These are phyloP conservation scores for Nemophila menziesii DNA, from an alignment of 257 asterid species.

Conservation along the genomic window DNA sequence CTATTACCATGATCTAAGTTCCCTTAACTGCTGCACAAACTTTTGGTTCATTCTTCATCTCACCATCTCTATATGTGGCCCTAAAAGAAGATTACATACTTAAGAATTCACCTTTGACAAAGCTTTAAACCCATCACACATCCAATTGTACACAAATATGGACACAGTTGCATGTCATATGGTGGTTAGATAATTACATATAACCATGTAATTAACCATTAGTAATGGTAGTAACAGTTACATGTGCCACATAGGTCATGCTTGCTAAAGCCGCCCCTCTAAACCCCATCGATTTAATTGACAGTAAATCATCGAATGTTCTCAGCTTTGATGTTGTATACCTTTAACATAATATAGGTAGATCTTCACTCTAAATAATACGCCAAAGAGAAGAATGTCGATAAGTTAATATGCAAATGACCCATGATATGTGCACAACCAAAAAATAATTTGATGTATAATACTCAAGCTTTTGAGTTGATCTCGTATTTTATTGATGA, in stretches of 20 bases:
- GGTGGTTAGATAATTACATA: conserved; percentile 32
- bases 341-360: conserved; percentile 88
- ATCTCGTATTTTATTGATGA: not conserved
- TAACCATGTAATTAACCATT: conserved; percentile 87
- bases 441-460: too few species aligned
- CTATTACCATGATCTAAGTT: conserved; percentile 82
- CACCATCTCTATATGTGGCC: conserved; percentile 84
- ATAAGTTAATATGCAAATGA: not conserved
- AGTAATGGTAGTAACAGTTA: conserved; percentile 90
- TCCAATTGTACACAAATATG: not conserved
- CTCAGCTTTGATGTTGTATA: conserved; percentile 89
- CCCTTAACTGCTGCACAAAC: conserved; percentile 97
- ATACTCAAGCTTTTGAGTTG: too few species aligned
- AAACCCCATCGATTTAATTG: conserved; percentile 86
- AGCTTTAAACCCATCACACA: not conserved
- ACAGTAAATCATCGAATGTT: conserved; percentile 64
- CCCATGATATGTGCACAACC: not conserved
- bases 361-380: conserved; percentile 56
- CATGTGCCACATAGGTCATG: conserved; percentile 96
- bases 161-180: not conserved
- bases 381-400: conserved; percentile 8
- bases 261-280: conserved; percentile 99
- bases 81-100: conserved; percentile 20
- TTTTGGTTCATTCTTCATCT: conserved; percentile 79
- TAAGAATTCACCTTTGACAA: not conserved